Percentiles rank a stretch among this genome's conserved stretches.
phyloP scores from a whole-genome alignment of 371 early-diverging fungal genomes.

The Mortierella sp. region DNA sequence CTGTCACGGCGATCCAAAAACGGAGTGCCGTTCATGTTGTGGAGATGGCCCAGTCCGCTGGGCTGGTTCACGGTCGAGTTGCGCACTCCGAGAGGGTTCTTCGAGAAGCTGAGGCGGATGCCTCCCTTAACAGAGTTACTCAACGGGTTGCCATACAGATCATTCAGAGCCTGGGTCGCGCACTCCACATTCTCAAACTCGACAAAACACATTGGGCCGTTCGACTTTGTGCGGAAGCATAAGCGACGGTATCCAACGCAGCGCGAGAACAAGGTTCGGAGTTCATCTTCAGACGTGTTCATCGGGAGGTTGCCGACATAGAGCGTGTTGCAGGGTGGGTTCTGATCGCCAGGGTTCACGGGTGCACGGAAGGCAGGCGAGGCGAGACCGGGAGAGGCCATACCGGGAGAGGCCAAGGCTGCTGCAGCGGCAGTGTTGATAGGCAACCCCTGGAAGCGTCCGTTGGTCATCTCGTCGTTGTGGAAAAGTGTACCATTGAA shows the following conservation, averaged over 20 bases:
- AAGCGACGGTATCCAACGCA: constrained; percentile 89
- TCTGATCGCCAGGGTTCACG: constrained; percentile 84
- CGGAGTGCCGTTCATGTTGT: constrained; percentile 35
- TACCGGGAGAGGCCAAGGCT: constrained; percentile 38
- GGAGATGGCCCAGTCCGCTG: constrained; percentile 48
- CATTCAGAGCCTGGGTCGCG: constrained; percentile 88
- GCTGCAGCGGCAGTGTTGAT: constrained; percentile 59
- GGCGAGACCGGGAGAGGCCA: constrained; percentile 54
- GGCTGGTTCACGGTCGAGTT: constrained; percentile 45
- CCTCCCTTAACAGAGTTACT: constrained; percentile 92
- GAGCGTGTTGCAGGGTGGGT: constrained; percentile 98
- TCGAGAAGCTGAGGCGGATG: constrained; percentile 92
- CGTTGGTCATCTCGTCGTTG: constrained; percentile 62
- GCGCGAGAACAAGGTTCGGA: constrained; percentile 78
- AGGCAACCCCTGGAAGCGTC: constrained; percentile 59
- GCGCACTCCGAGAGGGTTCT: constrained; percentile 92
- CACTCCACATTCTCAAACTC: constrained; percentile 91
- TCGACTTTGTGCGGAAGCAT: constrained; percentile 83
- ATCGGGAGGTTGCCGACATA: constrained; percentile 95
- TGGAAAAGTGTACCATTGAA: constrained; percentile 69
- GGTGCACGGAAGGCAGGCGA: constrained; percentile 58
- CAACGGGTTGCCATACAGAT: constrained; percentile 83
- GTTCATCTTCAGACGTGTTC: constrained; percentile 88
- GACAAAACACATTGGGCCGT: constrained; percentile 94
- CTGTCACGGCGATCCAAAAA: constrained; percentile 54